Evolutionary conservation across 768 basidiomycete species (phyloP), one percentile per base, ranked within the genome.

Genomic region (Trametes punicea): DNA sequence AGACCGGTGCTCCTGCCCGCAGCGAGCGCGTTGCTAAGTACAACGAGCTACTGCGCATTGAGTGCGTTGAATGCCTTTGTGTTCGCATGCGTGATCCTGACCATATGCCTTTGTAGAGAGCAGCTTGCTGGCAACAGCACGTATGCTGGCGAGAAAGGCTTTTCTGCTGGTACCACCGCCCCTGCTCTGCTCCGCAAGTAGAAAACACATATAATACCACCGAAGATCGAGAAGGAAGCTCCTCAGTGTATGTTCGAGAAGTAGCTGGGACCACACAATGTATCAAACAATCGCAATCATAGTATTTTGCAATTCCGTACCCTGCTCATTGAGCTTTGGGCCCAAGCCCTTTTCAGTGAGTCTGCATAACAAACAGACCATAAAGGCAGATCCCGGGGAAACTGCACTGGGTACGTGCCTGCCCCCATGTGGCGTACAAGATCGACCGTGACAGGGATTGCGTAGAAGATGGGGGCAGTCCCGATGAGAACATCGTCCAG

Each of bases 1-100:
- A 99, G 87, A 97, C 96, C 44, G 96, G 96, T 76, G 95, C 95
- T 39, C 96, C 95, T 31, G 93, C 93, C 59, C 83, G 95, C 61
- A 89, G 86, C 66, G 97, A 98, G 78, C 96, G 97, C 77, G 89
- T 98, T 26, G 93, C 92, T 67, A 95, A 95, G 75, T 93, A 93
- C 81, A 95, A 95, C 69, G 77, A 82, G 30, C 76, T 97, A 51
- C 80, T 97, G 70, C 90, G 93, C 65, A 95, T 95, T 60, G 90
- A 93, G 86, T 93, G 73, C 68, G 88, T 79, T 36, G 34, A 8
- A 9, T 8, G 7, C 5, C 4, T 7, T 36, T 16, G 34, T 15
- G 6, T 61, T n/a, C 23, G 46, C 26, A 33, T 34, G 42, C 34
- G 62, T 61, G 61, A 45, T 55, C 23, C 46, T 47, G 21, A 49